These are phyloP conservation scores for Capronia coronata DNA, from an alignment of 2,329 filamentous ascomycete species.

Conservation along the genomic window DNA sequence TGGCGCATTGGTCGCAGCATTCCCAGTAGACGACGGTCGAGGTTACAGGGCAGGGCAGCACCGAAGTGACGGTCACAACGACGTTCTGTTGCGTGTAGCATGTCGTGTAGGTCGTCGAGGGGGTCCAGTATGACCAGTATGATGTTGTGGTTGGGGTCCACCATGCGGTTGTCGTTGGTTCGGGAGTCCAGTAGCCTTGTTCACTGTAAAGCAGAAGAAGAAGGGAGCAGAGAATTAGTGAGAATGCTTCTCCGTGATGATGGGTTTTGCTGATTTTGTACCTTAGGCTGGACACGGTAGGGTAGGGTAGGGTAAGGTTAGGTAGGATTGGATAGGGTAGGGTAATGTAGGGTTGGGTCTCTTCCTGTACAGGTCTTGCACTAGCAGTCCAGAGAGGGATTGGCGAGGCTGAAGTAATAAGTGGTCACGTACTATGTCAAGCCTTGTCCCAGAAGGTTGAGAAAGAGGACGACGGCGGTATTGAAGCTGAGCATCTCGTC, in stretches of 20 bases:
- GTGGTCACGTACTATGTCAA: constrained; percentile 11
- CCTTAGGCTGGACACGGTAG: too few species aligned
- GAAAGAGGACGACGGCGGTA: background rate
- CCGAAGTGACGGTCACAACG: constrained; percentile 23
- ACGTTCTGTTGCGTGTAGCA: constrained; percentile 20
- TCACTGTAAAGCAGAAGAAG: constrained; percentile 7
- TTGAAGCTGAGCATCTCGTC: constrained; percentile 3
- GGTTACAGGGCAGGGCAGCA: constrained; percentile 21
- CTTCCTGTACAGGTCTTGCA: too few species aligned
- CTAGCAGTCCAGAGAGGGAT: background rate
- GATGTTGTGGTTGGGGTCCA: constrained; percentile 25
- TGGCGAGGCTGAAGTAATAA: background rate
- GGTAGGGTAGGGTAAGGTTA: too few species aligned
- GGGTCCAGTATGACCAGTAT: constrained; percentile 21
- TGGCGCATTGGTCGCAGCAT: constrained; percentile 25
- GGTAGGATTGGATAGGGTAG: too few species aligned
- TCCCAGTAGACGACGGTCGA: constrained; percentile 22
- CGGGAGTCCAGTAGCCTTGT: constrained; percentile 19
- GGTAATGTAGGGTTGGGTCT: too few species aligned
- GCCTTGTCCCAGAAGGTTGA: constrained; percentile 5
- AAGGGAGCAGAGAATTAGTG: constrained; percentile 3
- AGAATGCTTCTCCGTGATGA: too few species aligned
- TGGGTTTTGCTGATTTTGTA: too few species aligned
- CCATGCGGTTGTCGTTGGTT: constrained; percentile 13
- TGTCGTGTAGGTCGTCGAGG: constrained; percentile 21